A percentile compares a stretch with the other conserved stretches of the same genome.
These are phyloP conservation scores for Sclerotinia sclerotiorum DNA, from an alignment of 2,329 filamentous ascomycete genomes.

Conservation along the genomic window DNA sequence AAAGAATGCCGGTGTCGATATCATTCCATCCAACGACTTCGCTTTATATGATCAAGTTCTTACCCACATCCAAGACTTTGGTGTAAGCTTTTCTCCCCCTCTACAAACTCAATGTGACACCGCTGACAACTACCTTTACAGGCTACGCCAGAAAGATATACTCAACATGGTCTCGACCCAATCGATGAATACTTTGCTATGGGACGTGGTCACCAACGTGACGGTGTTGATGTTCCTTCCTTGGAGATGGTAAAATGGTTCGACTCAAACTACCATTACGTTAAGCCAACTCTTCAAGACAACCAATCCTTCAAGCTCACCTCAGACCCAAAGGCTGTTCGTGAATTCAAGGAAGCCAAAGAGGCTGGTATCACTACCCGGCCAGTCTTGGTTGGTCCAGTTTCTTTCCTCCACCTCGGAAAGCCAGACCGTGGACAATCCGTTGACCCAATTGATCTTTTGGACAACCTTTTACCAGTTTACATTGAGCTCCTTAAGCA, in stretches of 20 bases:
- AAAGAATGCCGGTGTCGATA: constrained; percentile 94
- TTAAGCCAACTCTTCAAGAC: constrained; percentile 97
- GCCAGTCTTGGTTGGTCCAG: constrained; percentile 90
- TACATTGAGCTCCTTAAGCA: constrained; percentile 90
- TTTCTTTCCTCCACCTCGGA: constrained; percentile 95
- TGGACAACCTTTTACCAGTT: constrained; percentile 89
- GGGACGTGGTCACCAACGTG: constrained; percentile 97
- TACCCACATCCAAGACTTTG: constrained; percentile 97
- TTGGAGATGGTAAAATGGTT: constrained; percentile 99
- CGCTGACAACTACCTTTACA: constrained; percentile 42
- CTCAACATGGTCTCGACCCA: constrained; percentile 79
- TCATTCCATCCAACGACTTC: constrained; percentile 99
- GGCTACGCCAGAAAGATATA: constrained; percentile 92
- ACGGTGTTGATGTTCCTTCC: constrained; percentile 85
- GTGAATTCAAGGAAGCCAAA: constrained; percentile 96
- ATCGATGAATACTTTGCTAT: constrained; percentile 99
- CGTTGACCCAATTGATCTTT: constrained; percentile 89
- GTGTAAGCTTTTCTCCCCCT: constrained; percentile 57
- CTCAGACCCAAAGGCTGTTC: constrained; percentile 86
- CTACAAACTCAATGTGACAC: constrained; percentile 6
- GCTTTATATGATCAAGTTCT: constrained; percentile 98
- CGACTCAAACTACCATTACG: constrained; percentile 99
- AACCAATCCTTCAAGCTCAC: constrained; percentile 93
- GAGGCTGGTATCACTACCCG: constrained; percentile 90
- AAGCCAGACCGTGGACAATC: constrained; percentile 97